Conservation (phyloP, 2,329 filamentous ascomycete genomes). For the Penicillium rolfsii region DNA sequence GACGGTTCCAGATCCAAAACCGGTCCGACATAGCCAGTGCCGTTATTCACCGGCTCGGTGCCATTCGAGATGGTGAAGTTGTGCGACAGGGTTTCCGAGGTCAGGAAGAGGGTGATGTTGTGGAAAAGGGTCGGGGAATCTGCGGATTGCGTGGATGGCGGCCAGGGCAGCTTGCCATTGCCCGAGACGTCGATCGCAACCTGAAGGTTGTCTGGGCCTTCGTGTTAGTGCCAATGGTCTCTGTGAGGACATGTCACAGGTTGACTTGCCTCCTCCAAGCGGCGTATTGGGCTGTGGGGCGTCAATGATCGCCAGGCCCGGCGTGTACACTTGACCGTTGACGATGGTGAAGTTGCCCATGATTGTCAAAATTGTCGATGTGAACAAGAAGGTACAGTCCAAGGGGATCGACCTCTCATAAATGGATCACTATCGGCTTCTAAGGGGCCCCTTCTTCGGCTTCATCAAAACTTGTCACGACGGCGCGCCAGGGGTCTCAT, state of each 20-base stretch:
- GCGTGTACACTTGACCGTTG: constrained; percentile 70
- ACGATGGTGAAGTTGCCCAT: constrained; percentile 35
- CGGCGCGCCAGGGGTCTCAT: constrained; percentile 24
- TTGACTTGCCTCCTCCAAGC: constrained; percentile 61
- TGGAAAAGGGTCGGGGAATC: constrained; percentile 21
- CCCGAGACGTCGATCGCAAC: constrained; percentile 29
- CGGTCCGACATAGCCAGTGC: constrained; percentile 58
- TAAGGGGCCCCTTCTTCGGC: not conserved
- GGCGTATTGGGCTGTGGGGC: constrained; percentile 68
- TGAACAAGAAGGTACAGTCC: not conserved
- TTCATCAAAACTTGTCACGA: not conserved
- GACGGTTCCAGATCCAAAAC: constrained; percentile 67
- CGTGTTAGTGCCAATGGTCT: not conserved
- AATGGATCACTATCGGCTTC: not conserved
- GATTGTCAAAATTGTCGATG: not conserved
- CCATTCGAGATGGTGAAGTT: constrained; percentile 72
- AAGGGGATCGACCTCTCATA: not conserved
- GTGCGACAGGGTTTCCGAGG: constrained; percentile 23
- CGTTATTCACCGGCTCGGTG: constrained; percentile 53
- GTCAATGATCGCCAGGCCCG: constrained; percentile 68
- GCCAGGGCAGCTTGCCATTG: constrained; percentile 26
- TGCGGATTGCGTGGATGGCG: constrained; percentile 16
- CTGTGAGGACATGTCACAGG: constrained; percentile 46
- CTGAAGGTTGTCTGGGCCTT: constrained; percentile 22
- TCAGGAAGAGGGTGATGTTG: constrained; percentile 26